Percentiles rank a stretch among this genome's conserved stretches.
These are phyloP conservation scores for Dictyophora rubrovolvata DNA, from an alignment of 768 basidiomycete species.

Conservation along the genomic window DNA sequence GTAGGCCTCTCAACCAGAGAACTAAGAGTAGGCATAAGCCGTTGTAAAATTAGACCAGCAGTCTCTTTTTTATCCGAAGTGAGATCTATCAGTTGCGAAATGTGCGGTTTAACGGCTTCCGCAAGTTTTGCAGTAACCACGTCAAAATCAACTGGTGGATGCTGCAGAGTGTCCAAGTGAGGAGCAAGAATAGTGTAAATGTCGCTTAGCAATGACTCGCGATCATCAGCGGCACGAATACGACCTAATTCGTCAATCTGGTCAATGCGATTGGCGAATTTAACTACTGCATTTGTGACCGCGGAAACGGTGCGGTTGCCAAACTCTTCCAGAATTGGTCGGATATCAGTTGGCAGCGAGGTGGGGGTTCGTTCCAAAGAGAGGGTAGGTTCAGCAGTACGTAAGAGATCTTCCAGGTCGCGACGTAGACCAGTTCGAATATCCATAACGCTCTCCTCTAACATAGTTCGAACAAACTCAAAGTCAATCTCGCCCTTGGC, in stretches of 20 bases:
- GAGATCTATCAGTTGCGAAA: conserved; percentile 80
- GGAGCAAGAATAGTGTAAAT: conserved; percentile 50
- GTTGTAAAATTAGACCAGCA: conserved; percentile 67
- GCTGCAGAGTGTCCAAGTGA: conserved; percentile 46
- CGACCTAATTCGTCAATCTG: conserved; percentile 31
- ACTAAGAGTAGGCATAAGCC: conserved; percentile 57
- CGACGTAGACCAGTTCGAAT: conserved; percentile 45
- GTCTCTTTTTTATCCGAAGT: conserved; percentile 86
- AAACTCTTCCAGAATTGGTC: conserved; percentile 43
- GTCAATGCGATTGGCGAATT: conserved; percentile 48
- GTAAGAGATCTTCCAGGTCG: conserved; percentile 44
- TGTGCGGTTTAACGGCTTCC: conserved; percentile 83
- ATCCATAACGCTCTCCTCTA: conserved; percentile 60
- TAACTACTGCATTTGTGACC: conserved; percentile 49
- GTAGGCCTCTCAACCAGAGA: conserved; percentile 25
- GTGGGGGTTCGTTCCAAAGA: conserved; percentile 17
- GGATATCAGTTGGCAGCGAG: conserved; percentile 8
- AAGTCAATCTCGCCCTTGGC: conserved; percentile 72
- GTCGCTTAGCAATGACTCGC: conserved; percentile 51
- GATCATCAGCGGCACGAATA: conserved; percentile 31
- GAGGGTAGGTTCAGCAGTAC: conserved; percentile 23
- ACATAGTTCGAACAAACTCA: conserved; percentile 57
- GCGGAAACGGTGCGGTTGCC: conserved; percentile 47
- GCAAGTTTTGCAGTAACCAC: conserved; percentile 62
- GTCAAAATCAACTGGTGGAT: conserved; percentile 70